phyloP scores from a whole-genome alignment of 2,329 filamentous ascomycete genomes.

The Sclerotinia minor region DNA sequence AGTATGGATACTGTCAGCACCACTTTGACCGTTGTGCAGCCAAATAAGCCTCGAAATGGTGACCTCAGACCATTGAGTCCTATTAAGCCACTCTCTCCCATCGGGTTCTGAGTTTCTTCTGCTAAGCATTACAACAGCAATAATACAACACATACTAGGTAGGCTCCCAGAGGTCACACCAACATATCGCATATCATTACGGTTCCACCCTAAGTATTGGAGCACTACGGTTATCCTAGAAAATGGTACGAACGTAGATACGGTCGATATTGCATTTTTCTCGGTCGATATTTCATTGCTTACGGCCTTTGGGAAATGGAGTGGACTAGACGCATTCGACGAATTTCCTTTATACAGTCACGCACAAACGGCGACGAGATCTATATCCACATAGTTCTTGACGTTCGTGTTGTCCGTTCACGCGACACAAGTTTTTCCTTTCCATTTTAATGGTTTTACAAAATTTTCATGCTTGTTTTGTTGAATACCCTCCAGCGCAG shows the following conservation, averaged over 20 bases:
- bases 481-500: conserved; percentile 26
- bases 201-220: conserved; percentile 12
- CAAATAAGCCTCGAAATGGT: conserved; percentile 32
- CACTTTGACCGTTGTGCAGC: conserved; percentile 34
- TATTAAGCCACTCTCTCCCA: conserved; percentile 64
- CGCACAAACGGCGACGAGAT: conserved; percentile 14
- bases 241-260: conserved; percentile 11
- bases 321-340: conserved; percentile 23
- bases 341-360: conserved; percentile 21
- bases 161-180: conserved; percentile 3
- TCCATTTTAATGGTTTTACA: conserved; percentile 15
- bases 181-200: conserved; percentile 8
- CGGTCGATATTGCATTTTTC: conserved; percentile 15
- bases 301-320: conserved; percentile 15
- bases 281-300: conserved; percentile 19
- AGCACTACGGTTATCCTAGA: background rate
- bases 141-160: background rate
- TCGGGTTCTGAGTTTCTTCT: conserved; percentile 49
- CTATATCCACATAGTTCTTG: conserved; percentile 16
- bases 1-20: conserved; percentile 44
- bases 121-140: background rate
- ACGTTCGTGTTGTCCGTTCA: conserved; percentile 14
- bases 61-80: conserved; percentile 56
- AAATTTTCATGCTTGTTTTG: conserved; percentile 25
- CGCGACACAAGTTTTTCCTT: conserved; percentile 23